Percentiles rank a stretch among this genome's conserved stretches.
Conservation (phyloP, 1,284 basidiomycete genomes). For the Lentinus polychrous region DNA sequence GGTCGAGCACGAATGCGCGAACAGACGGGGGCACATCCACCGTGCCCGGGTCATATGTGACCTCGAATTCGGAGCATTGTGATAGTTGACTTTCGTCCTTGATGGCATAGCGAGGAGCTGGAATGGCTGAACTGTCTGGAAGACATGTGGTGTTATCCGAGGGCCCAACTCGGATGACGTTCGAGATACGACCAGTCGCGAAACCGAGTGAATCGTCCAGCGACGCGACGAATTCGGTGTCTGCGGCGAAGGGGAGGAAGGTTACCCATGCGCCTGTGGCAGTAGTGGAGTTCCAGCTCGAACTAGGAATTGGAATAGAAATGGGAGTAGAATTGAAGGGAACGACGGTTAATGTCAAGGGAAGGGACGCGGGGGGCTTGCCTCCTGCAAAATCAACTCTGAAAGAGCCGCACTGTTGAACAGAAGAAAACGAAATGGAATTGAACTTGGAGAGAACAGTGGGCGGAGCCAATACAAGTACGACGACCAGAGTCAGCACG, state of each 20-base stretch:
- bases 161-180: constrained; percentile 38
- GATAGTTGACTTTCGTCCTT: constrained; percentile 19
- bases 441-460: constrained; percentile 35
- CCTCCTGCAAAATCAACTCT: constrained; percentile 39
- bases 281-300: constrained; percentile 30
- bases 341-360: constrained; percentile 44
- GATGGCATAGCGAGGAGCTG: constrained; percentile 21
- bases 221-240: constrained; percentile 47
- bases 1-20: constrained; percentile 38
- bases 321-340: constrained; percentile 46
- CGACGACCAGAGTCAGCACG: constrained; percentile 29
- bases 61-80: constrained; percentile 45
- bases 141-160: constrained; percentile 40
- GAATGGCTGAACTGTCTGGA: constrained; percentile 12
- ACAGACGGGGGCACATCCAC: constrained; percentile 32
- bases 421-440: constrained; percentile 41
- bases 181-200: constrained; percentile 37
- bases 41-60: constrained; percentile 34
- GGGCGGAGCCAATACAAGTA: constrained; percentile 38
- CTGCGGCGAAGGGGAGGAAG: constrained; percentile 44
- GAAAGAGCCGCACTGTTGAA: constrained; percentile 50
- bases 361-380: constrained; percentile 27
- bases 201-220: constrained; percentile 40
- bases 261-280: constrained; percentile 38
- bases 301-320: constrained; percentile 35